A percentile compares a stretch with the other conserved stretches of the same genome.
Conservation (phyloP, 192 early-diverging fungal genomes). For the Umbelopsis isabellina region DNA sequence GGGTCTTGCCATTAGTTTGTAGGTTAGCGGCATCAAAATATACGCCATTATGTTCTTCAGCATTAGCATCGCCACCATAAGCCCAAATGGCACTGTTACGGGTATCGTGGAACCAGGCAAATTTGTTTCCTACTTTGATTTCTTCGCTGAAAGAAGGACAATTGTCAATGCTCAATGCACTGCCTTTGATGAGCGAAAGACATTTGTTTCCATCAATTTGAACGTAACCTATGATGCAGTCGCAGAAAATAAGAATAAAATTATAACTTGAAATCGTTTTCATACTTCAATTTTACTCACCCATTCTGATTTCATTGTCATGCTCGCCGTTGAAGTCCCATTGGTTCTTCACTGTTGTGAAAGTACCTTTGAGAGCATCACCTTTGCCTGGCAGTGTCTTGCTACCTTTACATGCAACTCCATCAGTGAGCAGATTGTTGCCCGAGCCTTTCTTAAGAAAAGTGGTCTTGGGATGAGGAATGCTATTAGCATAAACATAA, state of each 20-base stretch:
- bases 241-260: background rate
- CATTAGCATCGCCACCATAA: slow-evolving; percentile 33
- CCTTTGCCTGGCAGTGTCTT: slow-evolving; percentile 27
- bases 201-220: slow-evolving; percentile 25
- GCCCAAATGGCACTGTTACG: slow-evolving; percentile 41
- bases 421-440: background rate
- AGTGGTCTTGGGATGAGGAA: slow-evolving; percentile 34
- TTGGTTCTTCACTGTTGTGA: slow-evolving; percentile 32
- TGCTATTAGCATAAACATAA: slow-evolving; percentile 34
- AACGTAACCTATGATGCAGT: slow-evolving; percentile 25
- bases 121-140: slow-evolving; percentile 35
- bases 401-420: background rate
- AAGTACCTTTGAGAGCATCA: slow-evolving; percentile 28
- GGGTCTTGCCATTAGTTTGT: slow-evolving; percentile 29
- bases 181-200: slow-evolving; percentile 27
- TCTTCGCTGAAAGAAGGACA: slow-evolving; percentile 35
- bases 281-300: background rate
- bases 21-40: slow-evolving; percentile 27
- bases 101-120: slow-evolving; percentile 42
- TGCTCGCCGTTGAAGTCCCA: slow-evolving; percentile 36
- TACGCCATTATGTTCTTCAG: slow-evolving; percentile 27
- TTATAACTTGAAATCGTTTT: no score
- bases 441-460: slow-evolving; percentile 31
- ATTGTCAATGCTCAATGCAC: background rate
- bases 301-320: slow-evolving; percentile 28